Evolutionary conservation across 345 rosid genomes (phyloP).

Genomic region (Salix koriyanagi): DNA sequence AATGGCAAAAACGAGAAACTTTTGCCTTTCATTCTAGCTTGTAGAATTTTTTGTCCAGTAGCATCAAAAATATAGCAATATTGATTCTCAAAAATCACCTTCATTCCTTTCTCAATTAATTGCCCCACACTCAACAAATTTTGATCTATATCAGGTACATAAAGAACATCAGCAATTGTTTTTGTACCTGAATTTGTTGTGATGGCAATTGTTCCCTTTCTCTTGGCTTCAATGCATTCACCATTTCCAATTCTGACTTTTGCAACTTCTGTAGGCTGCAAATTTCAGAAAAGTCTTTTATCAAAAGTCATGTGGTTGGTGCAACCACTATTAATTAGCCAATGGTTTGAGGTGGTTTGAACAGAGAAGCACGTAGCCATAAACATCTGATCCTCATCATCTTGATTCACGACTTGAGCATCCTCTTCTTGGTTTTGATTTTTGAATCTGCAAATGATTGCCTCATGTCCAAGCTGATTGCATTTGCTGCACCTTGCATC

Average conservation of each 20-base stretch:
- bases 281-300: not conserved
- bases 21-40: not conserved
- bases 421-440: no score
- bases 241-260: not conserved
- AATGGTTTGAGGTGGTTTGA: not conserved
- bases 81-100: slow-evolving; percentile 1
- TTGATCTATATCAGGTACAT: slow-evolving; percentile 1
- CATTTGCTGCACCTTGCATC: no score
- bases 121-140: slow-evolving; percentile 20
- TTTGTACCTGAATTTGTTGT: not conserved
- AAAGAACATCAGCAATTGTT: not conserved
- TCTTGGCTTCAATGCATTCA: not conserved
- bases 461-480: no score
- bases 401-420: no score
- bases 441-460: no score
- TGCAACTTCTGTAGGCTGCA: not conserved
- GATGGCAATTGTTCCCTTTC: not conserved
- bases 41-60: not conserved
- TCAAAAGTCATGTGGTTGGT: not conserved
- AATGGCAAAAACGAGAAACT: not conserved
- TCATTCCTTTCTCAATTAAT: not conserved
- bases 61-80: not conserved
- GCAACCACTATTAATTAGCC: not conserved
- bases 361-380: no score
- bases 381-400: no score